Evolutionary conservation across 352 stramenopile species (phyloP), one percentile per base, ranked within the genome.

Genomic region (Pythium inflatum): DNA sequence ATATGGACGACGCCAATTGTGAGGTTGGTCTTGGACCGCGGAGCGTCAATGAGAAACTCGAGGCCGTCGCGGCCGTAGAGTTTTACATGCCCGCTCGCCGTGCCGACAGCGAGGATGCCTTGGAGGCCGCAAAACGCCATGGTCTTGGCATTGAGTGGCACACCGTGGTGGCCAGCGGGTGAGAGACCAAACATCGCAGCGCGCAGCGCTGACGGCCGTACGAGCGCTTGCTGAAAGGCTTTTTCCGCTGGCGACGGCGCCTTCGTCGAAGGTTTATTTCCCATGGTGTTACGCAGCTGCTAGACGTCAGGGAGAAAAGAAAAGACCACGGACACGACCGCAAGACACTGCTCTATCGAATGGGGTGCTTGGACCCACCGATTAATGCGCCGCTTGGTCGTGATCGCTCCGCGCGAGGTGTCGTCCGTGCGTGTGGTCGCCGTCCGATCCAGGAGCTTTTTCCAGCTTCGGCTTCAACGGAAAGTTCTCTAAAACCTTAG

Each of bases 41-140:
- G 79, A 14, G 76, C 68, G 11, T 82, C 70, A n/a, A 92, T 61
- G 24, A 92, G 65, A 50, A 89, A 66, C 59, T 94, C 85, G 20
- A 94, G 65, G 4, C 77, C 77, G 25, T 90, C 74, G 40, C 74
- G 63, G 14, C 87, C 87, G 43, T 88, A 93, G 40, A 93, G 68
- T 57, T 94, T 94, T 24, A 94, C 53, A 36, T 70, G 62, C 12
- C 87, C 83, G 25, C 78, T 82, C 11, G 85, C 78, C 0, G 82
- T 92, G 27, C 83, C 83, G 24, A 94, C 78, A 2, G 83, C 84
- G n/a, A 93, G 68, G 6, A 94, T 71, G 13, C 85, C 87, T 43
- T 91, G 84, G 16, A 78, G 70, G 0, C 78, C 77, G 40, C 86
- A 91, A 54, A 86, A 89, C 56, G 85, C 83, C 62, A 92, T 57